Evolutionary conservation across 371 early-diverging fungal genomes (phyloP), one percentile per base, ranked within the genome.

Genomic region (Dinochytrium kinnereticum): DNA sequence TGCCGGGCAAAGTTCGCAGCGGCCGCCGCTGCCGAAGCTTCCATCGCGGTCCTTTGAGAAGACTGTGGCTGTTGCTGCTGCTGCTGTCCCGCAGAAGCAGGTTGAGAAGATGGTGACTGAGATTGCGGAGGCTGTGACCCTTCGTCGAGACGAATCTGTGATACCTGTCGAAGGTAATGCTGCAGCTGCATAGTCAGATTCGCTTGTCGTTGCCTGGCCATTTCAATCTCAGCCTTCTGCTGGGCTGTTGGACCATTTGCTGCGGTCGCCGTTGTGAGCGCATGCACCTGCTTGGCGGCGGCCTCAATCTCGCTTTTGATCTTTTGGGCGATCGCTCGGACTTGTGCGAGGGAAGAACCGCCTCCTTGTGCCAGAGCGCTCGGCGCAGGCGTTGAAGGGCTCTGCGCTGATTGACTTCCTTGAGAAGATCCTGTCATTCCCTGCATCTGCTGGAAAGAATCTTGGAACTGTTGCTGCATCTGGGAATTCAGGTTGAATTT

Each of bases 61-160:
- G 55, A 53, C 24, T 53, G 55, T 26, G 13, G 55, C 24, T n/a
- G 55, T 53, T 7, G 24, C 55, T 53, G 55, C 55, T 53, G 55
- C 17, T 53, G 55, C 55, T 53, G 55, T 53, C 44, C 44, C 7
- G 13, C 44, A 44, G 7, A 44, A n/a, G n/a, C n/a, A n/a, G n/a
- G n/a, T n/a, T n/a, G n/a, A n/a, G n/a, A n/a, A n/a, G n/a, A n/a
- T 7, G 19, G 19, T 44, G 44, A 44, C 44, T 44, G 44, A 13
- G 7, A 19, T 44, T 44, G 44, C 44, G 7, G 44, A n/a, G n/a
- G n/a, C n/a, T n/a, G n/a, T n/a, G n/a, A n/a, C n/a, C n/a, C n/a
- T n/a, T n/a, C n/a, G 44, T 7, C 44, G 13, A 44, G 44, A 44
- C 19, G 44, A 19, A 19, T 44, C 44, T 44, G 44, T 19, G 44